Evolutionary conservation across 139 green algal species (phyloP), one percentile per base, ranked within the genome.

Genomic region (Medakamo hakoo): DNA sequence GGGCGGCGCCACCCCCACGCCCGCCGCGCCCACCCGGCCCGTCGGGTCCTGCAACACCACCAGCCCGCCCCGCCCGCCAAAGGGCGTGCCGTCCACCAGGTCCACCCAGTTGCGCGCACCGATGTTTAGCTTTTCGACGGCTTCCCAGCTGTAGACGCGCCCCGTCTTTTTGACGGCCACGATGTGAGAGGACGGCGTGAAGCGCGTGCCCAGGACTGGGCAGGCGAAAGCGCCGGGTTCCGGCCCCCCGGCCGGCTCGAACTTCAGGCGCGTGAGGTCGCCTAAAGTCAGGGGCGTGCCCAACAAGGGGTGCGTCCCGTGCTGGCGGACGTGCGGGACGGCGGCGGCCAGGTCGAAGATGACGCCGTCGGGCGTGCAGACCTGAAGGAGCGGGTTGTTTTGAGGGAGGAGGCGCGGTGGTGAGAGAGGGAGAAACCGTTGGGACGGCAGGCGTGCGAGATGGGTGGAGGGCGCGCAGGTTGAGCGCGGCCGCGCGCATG

Each of bases 111-210:
- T 71, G 66, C 60, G 31, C 30, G 52, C 29, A 57, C 18, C 2
- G 1, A 65, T 19, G 16, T 30, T 57, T 18, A 64, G 49, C 22
- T 52, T 2, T 2, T n/a, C 22, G 29, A 57, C 23, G 22, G 23
- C 60, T 9, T 57, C 31, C 3, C 60, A 20, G 30, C 60, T 57
- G 25, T 2, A 65, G 20, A 30, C 5, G 30, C 24, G 26, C 27
- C 20, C 4, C 4, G n/a, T 59, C 23, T 82, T 63, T 25, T 75
- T 78, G 25, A 98, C 65, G 2, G 92, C 92, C 27, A 92, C 92
- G 63, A 98, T 96, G 84, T 96, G 92, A 0, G 90, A 95, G 81
- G 89, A 81, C 63, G 91, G 80, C 5, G 90, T 98, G 79, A 97
- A 97, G 49, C 95, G 80, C 73, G 96, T 97, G 66, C 84, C 75